These are phyloP conservation scores for Acer saccharum DNA, from an alignment of 345 rosid species.

Conservation along the genomic window DNA sequence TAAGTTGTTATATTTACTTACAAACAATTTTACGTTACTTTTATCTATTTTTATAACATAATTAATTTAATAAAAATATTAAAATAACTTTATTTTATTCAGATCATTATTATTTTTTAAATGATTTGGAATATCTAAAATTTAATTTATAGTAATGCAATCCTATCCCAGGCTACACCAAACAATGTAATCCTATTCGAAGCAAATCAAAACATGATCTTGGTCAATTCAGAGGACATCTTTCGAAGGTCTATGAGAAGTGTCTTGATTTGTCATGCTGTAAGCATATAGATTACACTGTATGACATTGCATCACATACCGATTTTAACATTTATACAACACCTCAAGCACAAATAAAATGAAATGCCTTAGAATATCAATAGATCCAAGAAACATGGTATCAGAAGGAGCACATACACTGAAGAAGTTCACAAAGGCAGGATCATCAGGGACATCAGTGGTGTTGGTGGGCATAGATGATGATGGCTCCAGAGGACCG, in stretches of 20 bases:
- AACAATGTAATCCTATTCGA: background rate
- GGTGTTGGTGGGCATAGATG: slow-evolving; percentile 38
- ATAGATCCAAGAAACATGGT: background rate
- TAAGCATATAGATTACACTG: background rate
- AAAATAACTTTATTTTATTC: background rate
- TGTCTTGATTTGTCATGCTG: background rate
- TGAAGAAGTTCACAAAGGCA: slow-evolving; percentile 84
- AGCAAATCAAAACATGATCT: background rate
- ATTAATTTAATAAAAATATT: too few relatives aligned
- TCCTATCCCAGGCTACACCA: background rate
- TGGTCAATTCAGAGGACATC: background rate
- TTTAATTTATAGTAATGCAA: background rate
- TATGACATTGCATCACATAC: background rate
- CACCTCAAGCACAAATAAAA: background rate
- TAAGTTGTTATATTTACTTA: too few relatives aligned
- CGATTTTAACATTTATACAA: background rate
- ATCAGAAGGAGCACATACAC: slow-evolving; percentile 48
- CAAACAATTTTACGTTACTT: background rate
- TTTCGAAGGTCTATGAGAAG: background rate
- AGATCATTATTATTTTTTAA: background rate
- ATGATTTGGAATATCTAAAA: background rate
- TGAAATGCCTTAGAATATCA: background rate
- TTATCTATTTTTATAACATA: too few relatives aligned
- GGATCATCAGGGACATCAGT: slow-evolving; percentile 74
- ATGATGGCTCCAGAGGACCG: slow-evolving; percentile 85